Base-by-base conservation (phyloP, 306 rosid species). In the Cucumis melo region DNA sequence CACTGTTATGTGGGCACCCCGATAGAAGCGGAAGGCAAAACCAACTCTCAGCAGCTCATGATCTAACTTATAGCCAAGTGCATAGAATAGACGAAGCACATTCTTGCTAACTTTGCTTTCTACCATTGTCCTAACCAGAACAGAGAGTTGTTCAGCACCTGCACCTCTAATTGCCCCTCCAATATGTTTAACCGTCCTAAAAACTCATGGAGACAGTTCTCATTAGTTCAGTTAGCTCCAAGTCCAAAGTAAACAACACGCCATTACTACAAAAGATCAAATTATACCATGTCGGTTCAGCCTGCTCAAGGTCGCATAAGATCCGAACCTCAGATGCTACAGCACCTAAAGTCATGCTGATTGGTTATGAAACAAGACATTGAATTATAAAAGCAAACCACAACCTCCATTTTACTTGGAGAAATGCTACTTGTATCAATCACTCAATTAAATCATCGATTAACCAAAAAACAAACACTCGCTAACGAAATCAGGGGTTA, bases 151-250 rank as follows among this genome's bases (percentile, higher is more conserved):
- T 46, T 92, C 99, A 14, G 97, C 97, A 74, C 99, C 99, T 41
- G 97, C 91, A 82, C 99, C 97, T 84, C 99, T 89, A 90, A 90
- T 92, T 78, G 97, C 88, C 71, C 97, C 97, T 51, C 99, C 97
- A 51, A 94, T 63, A 76, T 92, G 94, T 82, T 85, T 90, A 76
- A 92, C 95, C 5, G 89, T 92, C 97, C 97, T 89, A 82, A 79
- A 77, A 51, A 73, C 55, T 21, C 78, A 51, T n/a, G 29, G 50
- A 7, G n/a, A 42, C 17, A 41, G n/a, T 76, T 76, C 73, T 44
- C 36, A 29, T 29, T 2, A 36, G 21, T 19, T 74, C 65, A 53
- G 5, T 46, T 13, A 20, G 19, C 53, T 66, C 34, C 73, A 41
- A 71, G 17, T 66, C 73, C 53, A 41, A 71, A 24, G 38, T 34